These are phyloP conservation scores for Aspergillus sp. DNA, from an alignment of 2,329 filamentous ascomycete genomes.

Conservation along the genomic window DNA sequence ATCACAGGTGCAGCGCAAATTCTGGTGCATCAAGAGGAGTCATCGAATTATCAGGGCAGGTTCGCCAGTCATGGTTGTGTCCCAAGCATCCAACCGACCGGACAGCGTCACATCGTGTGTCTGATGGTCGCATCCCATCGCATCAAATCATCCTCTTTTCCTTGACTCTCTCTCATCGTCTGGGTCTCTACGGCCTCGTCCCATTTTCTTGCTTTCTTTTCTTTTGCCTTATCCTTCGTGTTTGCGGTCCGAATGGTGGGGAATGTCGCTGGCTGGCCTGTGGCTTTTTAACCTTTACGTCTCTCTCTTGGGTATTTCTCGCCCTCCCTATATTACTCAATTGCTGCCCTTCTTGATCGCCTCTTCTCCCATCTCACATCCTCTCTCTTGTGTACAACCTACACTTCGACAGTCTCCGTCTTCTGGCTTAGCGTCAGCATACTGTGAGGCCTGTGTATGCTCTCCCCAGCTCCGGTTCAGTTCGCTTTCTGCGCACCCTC, in stretches of 20 bases:
- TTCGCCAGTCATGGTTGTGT: constrained; percentile 13
- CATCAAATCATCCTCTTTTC: constrained; percentile 21
- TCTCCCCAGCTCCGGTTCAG: constrained; percentile 4
- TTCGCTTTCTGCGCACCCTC: constrained; percentile 14
- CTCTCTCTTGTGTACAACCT: constrained; percentile 10
- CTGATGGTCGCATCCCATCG: constrained; percentile 39
- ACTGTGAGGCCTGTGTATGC: constrained; percentile 16
- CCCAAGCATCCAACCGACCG: constrained; percentile 20
- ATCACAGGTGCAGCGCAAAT: constrained; percentile 9
- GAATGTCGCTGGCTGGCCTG: constrained; percentile 33
- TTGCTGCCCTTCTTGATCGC: constrained; percentile 14
- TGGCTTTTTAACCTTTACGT: constrained; percentile 22
- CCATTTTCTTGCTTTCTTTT: constrained; percentile 12
- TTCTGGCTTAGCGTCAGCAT: constrained; percentile 13
- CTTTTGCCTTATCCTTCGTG: constrained; percentile 12
- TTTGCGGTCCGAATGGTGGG: constrained; percentile 20
- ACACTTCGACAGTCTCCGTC: constrained; percentile 6
- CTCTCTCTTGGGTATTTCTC: constrained; percentile 1
- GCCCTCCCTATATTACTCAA: constrained; percentile 20
- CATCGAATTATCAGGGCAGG: constrained; percentile 2
- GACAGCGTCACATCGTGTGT: constrained; percentile 42
- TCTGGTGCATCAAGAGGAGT: constrained; percentile 1
- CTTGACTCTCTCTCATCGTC: constrained; percentile 15
- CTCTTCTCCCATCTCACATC: constrained; percentile 5
- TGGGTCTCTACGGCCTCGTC: constrained; percentile 4